phyloP scores from a whole-genome alignment of 2,329 filamentous ascomycete genomes.

The Venturia asperata region DNA sequence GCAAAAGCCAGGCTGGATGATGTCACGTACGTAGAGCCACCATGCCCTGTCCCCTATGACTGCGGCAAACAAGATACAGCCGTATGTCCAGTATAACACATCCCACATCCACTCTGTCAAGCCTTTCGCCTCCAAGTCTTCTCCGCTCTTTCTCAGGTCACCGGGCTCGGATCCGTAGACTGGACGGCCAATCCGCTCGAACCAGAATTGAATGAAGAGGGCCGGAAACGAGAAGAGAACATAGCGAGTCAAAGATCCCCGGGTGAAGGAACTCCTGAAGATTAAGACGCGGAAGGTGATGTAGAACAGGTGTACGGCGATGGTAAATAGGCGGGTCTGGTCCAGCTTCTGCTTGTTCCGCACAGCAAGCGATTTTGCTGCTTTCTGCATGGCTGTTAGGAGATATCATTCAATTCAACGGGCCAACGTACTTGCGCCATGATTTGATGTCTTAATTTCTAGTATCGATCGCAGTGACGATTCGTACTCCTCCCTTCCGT shows the following conservation, averaged over 20 bases:
- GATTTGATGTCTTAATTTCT: not conserved
- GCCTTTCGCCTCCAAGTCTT: constrained; percentile 80
- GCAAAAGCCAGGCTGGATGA: not conserved
- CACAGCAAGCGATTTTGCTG: constrained; percentile 58
- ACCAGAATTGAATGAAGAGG: constrained; percentile 72
- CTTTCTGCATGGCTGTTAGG: constrained; percentile 36
- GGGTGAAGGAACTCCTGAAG: constrained; percentile 53
- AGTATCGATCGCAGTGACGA: not conserved
- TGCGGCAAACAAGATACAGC: constrained; percentile 61
- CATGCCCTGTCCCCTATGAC: constrained; percentile 75
- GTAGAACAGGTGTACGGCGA: constrained; percentile 66
- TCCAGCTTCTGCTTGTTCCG: constrained; percentile 71
- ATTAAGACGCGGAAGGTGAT: constrained; percentile 60
- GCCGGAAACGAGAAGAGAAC: constrained; percentile 65
- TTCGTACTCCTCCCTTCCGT: not conserved
- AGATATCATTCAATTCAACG: not conserved
- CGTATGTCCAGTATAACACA: constrained; percentile 90
- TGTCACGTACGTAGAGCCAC: constrained; percentile 48
- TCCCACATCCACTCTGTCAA: constrained; percentile 99
- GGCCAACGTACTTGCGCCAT: constrained; percentile 19
- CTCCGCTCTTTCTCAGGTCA: constrained; percentile 68
- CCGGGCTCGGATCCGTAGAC: constrained; percentile 49
- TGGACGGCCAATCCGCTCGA: constrained; percentile 79
- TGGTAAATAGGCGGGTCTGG: constrained; percentile 71
- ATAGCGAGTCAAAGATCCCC: constrained; percentile 55